Percentiles rank a stretch among this genome's conserved stretches.
These are phyloP conservation scores for Lepidium africanum DNA, from an alignment of 345 rosid species.

Conservation along the genomic window DNA sequence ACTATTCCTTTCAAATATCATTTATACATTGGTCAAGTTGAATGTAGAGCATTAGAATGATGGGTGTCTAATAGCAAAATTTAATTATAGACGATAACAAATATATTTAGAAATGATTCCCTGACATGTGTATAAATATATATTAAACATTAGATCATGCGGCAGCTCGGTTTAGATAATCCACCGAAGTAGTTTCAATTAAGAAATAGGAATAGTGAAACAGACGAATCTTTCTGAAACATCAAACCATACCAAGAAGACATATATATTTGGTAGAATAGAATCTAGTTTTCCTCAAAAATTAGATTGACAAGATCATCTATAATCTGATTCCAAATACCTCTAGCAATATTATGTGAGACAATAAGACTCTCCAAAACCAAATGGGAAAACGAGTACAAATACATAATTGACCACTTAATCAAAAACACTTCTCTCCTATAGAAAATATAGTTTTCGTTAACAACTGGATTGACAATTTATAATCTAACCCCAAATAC, in stretches of 20 bases:
- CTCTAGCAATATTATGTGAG: no score
- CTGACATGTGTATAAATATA: constrained; percentile 1
- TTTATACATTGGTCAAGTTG: constrained; percentile 12
- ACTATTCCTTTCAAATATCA: not conserved
- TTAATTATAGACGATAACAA: constrained; percentile 11
- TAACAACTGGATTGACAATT: no score
- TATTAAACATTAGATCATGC: not conserved
- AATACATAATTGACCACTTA: no score
- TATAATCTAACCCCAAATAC: no score
- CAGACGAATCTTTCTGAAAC: constrained; percentile 8
- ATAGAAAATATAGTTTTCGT: no score
- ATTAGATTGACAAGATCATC: no score
- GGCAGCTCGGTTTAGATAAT: constrained; percentile 20
- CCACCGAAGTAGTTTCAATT: constrained; percentile 18
- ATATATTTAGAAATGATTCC: constrained; percentile 23
- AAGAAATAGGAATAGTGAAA: not conserved
- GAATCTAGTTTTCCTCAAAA: no score
- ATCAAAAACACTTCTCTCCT: no score
- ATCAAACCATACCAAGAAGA: constrained; percentile 6
- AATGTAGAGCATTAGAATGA: not conserved
- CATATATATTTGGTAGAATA: no score
- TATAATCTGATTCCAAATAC: no score
- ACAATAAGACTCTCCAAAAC: no score
- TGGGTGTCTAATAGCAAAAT: not conserved
- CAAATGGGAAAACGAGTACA: no score